A percentile compares a stretch with the other conserved stretches of the same genome.
Conservation (phyloP, 495 filamentous ascomycete genomes). For the Aspergillus affinis region DNA sequence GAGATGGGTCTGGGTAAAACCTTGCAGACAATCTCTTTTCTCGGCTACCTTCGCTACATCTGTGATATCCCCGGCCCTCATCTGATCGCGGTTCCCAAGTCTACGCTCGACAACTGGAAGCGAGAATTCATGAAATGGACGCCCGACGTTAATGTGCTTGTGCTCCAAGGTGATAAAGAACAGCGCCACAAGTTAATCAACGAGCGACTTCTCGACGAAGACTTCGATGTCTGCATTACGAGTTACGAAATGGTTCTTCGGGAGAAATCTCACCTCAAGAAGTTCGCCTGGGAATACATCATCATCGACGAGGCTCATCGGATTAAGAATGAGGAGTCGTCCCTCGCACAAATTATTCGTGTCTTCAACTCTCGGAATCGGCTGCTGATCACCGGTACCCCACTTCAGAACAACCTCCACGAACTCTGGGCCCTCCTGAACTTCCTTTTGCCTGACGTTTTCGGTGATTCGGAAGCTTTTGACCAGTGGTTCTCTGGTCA, state of each 20-base stretch:
- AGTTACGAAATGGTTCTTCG: conserved; percentile 96
- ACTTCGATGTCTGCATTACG: conserved; percentile 93
- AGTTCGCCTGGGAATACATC: conserved; percentile 99
- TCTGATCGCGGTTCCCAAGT: conserved; percentile 91
- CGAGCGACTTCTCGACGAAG: conserved; percentile 84
- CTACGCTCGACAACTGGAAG: conserved; percentile 98
- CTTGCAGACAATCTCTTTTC: conserved; percentile 84
- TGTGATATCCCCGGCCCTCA: conserved; percentile 90
- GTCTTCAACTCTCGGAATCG: conserved; percentile 96
- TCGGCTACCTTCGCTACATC: conserved; percentile 91
- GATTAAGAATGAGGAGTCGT: conserved; percentile 99
- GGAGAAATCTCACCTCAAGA: conserved; percentile 93
- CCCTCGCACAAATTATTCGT: conserved; percentile 93
- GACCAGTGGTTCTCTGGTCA: conserved; percentile 96
- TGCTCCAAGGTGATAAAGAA: conserved; percentile 94
- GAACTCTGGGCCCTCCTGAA: conserved; percentile 99
- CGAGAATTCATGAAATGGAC: conserved; percentile 93
- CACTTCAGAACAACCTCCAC: conserved; percentile 97
- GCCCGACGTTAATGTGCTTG: conserved; percentile 89
- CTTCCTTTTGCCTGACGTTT: conserved; percentile 95
- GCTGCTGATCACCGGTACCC: conserved; percentile 94
- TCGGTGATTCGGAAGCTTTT: conserved; percentile 96
- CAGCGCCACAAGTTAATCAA: conserved; percentile 86
- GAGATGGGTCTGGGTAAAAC: conserved; percentile 98
- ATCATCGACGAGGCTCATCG: conserved; percentile 99